Evolutionary conservation across 345 rosid species (phyloP).

Genomic region (Syzygium aqueum): DNA sequence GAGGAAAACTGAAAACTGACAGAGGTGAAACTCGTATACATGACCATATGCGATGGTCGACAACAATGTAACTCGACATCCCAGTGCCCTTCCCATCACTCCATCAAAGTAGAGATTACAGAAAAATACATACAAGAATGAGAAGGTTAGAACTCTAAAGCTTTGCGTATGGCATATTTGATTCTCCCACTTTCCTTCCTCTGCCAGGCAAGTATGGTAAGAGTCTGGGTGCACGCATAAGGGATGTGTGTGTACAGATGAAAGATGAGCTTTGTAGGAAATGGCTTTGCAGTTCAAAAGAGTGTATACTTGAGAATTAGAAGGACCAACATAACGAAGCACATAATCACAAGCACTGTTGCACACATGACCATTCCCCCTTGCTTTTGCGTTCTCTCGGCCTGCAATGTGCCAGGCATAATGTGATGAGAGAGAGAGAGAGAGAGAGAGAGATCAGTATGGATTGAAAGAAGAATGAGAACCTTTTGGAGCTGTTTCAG

Average conservation of each 20-base stretch:
- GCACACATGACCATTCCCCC: constrained; percentile 99
- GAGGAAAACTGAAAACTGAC: neutral
- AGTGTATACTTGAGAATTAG: constrained; percentile 72
- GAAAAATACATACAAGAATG: neutral
- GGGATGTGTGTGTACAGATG: neutral
- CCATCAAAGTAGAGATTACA: neutral
- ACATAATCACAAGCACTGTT: constrained; percentile 76
- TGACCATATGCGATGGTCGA: neutral
- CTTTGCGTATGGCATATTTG: neutral
- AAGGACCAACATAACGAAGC: constrained; percentile 86
- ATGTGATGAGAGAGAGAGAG: neutral
- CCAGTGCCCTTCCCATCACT: neutral
- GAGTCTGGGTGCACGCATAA: neutral
- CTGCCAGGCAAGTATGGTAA: neutral
- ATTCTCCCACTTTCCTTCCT: neutral
- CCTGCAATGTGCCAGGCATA: constrained; percentile 33
- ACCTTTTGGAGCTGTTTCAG: constrained; percentile 93
- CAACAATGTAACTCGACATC: neutral
- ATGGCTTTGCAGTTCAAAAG: constrained; percentile 28
- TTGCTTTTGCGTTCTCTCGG: constrained; percentile 81
- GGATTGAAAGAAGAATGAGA: neutral
- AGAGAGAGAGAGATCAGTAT: neutral
- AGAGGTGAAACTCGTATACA: neutral
- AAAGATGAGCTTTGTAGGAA: neutral
- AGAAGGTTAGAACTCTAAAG: neutral